A percentile compares a stretch with the other conserved stretches of the same genome.
Evolutionary conservation across 208 protist species (phyloP).

Genomic region (Trypanosoma brucei): DNA sequence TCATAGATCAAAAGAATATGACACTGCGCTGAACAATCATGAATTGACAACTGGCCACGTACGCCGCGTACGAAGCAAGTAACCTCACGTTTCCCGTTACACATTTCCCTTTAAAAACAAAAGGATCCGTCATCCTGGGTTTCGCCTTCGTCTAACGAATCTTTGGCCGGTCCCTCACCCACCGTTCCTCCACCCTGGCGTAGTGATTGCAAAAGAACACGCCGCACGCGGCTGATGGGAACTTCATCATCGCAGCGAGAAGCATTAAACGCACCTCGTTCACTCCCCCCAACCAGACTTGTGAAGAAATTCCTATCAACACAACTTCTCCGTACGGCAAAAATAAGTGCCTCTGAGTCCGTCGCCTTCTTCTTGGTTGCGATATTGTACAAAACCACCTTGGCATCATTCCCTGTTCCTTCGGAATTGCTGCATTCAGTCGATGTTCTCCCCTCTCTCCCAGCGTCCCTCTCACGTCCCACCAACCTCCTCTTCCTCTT

Average conservation of each 20-base stretch:
- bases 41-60: too few species aligned
- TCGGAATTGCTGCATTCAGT: too few species aligned
- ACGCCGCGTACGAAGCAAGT: too few species aligned
- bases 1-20: too few species aligned
- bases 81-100: too few species aligned
- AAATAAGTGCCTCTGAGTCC: constrained; percentile 53
- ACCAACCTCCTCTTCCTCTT: constrained; percentile 2
- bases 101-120: too few species aligned
- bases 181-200: neutral
- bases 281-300: constrained; percentile 7
- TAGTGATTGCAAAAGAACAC: constrained; percentile 38
- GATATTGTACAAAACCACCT: constrained; percentile 58
- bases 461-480: neutral
- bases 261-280: constrained; percentile 30
- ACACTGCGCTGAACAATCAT: too few species aligned
- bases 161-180: neutral
- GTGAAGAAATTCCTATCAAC: constrained; percentile 35
- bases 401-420: neutral
- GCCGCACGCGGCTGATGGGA: constrained; percentile 39
- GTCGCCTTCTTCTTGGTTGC: constrained; percentile 46
- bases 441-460: neutral
- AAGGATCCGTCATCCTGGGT: neutral
- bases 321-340: constrained; percentile 69
- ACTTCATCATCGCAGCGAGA: constrained; percentile 49
- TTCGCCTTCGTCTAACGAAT: neutral